phyloP scores from a whole-genome alignment of 345 rosid genomes.

The Bruguiera parviflora region DNA sequence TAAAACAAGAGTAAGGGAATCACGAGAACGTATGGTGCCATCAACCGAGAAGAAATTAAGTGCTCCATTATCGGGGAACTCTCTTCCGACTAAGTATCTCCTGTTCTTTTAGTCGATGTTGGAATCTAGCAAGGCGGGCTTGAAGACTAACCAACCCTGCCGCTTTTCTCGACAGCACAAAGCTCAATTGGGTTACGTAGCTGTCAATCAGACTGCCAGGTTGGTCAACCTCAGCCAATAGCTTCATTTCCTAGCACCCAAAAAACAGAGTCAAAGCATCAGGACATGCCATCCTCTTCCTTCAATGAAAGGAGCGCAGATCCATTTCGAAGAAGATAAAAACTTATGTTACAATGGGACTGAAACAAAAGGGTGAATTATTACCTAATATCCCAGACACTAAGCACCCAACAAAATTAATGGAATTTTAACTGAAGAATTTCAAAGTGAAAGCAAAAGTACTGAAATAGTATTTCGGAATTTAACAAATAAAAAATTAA shows the following conservation, averaged over 20 bases:
- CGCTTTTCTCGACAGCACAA: conserved; percentile 94
- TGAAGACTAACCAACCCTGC: conserved; percentile 82
- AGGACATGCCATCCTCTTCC: too few relatives aligned
- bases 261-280: background rate
- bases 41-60: background rate
- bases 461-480: background rate
- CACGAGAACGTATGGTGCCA: conserved; percentile 20
- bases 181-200: conserved; percentile 82
- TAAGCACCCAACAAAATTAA: background rate
- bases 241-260: conserved; percentile 78
- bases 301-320: too few relatives aligned
- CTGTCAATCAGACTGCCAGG: conserved; percentile 95
- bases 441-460: background rate
- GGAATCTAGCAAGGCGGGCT: conserved; percentile 95
- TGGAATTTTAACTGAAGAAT: too few relatives aligned
- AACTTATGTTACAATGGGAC: too few relatives aligned
- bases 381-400: conserved; percentile 51
- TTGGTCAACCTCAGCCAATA: conserved; percentile 86
- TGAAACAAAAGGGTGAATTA: conserved; percentile 19
- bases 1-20: conserved; percentile 12
- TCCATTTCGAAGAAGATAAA: too few relatives aligned
- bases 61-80: conserved; percentile 49
- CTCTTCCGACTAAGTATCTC: conserved; percentile 90
- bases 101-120: conserved; percentile 89
- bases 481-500: background rate